Evolutionary conservation across 192 early-diverging fungal genomes (phyloP).

Genomic region (Ramicandelaber brevisporus): DNA sequence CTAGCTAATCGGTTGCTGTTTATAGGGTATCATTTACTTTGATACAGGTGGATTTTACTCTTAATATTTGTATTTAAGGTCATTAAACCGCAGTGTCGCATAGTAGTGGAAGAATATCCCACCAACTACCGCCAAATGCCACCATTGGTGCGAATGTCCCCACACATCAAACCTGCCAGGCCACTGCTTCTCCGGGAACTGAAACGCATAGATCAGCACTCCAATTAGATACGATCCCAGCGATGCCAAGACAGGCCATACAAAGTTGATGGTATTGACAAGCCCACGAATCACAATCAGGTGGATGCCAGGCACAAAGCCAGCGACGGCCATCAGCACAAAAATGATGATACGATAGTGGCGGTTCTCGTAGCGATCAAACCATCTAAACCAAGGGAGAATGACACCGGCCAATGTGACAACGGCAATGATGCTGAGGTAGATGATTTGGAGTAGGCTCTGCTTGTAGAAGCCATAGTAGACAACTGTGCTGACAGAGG

Average conservation of each 20-base stretch:
- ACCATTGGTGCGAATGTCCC: constrained; percentile 31
- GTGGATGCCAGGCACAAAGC: constrained; percentile 21
- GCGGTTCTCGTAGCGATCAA: constrained; percentile 19
- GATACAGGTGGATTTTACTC: too few species aligned
- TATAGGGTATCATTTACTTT: too few species aligned
- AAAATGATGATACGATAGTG: constrained; percentile 25
- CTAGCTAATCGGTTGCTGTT: too few species aligned
- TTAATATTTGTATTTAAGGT: too few species aligned
- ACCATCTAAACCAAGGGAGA: constrained; percentile 24
- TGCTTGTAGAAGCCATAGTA: constrained; percentile 32
- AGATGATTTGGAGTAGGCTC: constrained; percentile 8
- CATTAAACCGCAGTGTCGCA: constrained; percentile 23
- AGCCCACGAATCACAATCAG: constrained; percentile 16
- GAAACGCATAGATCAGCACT: constrained; percentile 31
- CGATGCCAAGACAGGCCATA: constrained; percentile 19
- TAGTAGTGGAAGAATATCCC: constrained; percentile 35
- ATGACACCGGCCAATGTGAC: constrained; percentile 21
- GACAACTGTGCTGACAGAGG: constrained; percentile 24
- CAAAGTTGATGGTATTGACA: constrained; percentile 13
- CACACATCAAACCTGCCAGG: constrained; percentile 28
- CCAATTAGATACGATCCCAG: constrained; percentile 23
- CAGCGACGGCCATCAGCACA: constrained; percentile 19
- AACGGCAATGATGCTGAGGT: constrained; percentile 20
- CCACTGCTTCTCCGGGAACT: constrained; percentile 30
- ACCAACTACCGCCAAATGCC: constrained; percentile 31